Conservation (phyloP, 129 eudicot species). For the Flaveria bidentis region DNA sequence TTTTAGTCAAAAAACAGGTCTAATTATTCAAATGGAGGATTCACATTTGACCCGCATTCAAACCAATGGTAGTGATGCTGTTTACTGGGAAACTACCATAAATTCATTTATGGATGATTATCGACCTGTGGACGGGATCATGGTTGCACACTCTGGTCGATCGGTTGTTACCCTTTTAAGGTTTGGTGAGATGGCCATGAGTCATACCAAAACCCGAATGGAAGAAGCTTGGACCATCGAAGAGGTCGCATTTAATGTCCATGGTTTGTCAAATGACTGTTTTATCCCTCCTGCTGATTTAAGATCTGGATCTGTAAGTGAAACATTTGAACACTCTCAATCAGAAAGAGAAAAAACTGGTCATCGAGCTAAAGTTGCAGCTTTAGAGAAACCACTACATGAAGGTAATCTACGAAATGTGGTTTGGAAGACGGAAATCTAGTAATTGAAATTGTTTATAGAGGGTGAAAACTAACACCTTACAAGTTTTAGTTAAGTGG, state of each 20-base stretch:
- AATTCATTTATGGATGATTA: constrained; percentile 73
- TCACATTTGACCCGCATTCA: constrained; percentile 88
- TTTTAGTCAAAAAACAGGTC: constrained; percentile 83
- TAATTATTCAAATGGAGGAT: constrained; percentile 85
- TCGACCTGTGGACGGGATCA: constrained; percentile 79
- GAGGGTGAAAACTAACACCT: constrained; percentile 55
- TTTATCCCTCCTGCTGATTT: constrained; percentile 88
- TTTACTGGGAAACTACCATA: constrained; percentile 86
- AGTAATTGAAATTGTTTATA: constrained; percentile 56
- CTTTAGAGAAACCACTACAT: constrained; percentile 41
- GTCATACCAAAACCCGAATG: constrained; percentile 83
- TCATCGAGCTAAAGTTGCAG: constrained; percentile 73
- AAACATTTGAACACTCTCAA: constrained; percentile 52
- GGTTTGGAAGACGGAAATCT: constrained; percentile 61
- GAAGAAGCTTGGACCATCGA: constrained; percentile 93
- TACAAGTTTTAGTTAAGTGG: constrained; percentile 35
- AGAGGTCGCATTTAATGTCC: constrained; percentile 83
- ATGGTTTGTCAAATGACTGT: constrained; percentile 80
- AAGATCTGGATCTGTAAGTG: constrained; percentile 55
- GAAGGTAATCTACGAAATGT: constrained; percentile 38
- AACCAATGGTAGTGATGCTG: constrained; percentile 76
- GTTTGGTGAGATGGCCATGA: constrained; percentile 85
- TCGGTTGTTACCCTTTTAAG: constrained; percentile 79
- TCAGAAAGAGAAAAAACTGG: constrained; percentile 55
- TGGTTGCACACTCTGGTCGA: constrained; percentile 87